Percentiles rank a stretch among this genome's conserved stretches.
Evolutionary conservation across 176 grass and related monocot genomes (phyloP).

Genomic region (Hyparrhenia diplandra): DNA sequence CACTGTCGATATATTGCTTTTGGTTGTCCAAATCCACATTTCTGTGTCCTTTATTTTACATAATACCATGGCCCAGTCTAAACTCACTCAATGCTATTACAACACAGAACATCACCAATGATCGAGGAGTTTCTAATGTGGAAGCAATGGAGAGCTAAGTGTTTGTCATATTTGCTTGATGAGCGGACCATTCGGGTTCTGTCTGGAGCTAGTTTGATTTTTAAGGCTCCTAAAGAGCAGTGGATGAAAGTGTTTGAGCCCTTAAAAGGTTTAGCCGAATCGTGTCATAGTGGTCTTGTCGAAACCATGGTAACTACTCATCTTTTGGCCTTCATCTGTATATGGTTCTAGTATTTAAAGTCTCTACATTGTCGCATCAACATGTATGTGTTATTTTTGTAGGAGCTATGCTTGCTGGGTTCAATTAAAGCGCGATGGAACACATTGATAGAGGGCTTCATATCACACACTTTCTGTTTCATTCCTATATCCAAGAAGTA

Average conservation of each 20-base stretch:
- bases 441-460: slow-evolving; percentile 46
- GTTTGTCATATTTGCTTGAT: slow-evolving; percentile 62
- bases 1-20: not conserved
- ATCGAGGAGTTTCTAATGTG: slow-evolving; percentile 36
- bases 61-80: slow-evolving; percentile 12
- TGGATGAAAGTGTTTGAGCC: slow-evolving; percentile 67
- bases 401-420: slow-evolving; percentile 81
- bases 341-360: not conserved
- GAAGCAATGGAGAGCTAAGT: slow-evolving; percentile 68
- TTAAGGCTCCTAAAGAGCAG: slow-evolving; percentile 60
- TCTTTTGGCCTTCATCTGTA: not conserved
- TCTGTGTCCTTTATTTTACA: slow-evolving; percentile 18
- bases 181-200: slow-evolving; percentile 59
- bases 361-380: not conserved
- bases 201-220: slow-evolving; percentile 76
- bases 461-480: slow-evolving; percentile 52
- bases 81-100: slow-evolving; percentile 5
- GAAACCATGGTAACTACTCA: slow-evolving; percentile 57
- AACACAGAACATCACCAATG: slow-evolving; percentile 36
- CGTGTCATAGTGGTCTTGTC: slow-evolving; percentile 32
- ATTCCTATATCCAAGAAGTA: slow-evolving; percentile 73
- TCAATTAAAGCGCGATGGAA: slow-evolving; percentile 56
- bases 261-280: slow-evolving; percentile 32
- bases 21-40: not conserved
- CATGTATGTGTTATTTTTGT: not conserved